phyloP scores from a whole-genome alignment of 441 rosid genomes.

The Brassica balearica region DNA sequence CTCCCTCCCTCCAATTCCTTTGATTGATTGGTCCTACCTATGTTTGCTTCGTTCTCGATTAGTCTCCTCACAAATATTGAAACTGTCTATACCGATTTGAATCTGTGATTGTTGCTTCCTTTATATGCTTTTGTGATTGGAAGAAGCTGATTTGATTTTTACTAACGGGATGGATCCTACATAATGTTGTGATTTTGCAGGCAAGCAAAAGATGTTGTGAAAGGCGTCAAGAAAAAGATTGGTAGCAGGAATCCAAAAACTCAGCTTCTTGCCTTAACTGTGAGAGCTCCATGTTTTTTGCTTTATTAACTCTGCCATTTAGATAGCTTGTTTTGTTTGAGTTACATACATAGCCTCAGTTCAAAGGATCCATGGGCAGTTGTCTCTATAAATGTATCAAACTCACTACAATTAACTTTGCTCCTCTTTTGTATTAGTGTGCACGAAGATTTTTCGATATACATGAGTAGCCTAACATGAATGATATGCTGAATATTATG shows the following conservation, averaged over 20 bases:
- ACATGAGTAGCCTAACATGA: too few relatives aligned
- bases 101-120: constrained; percentile 11
- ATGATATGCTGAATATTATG: neutral
- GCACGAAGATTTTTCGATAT: too few relatives aligned
- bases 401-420: too few relatives aligned
- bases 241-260: constrained; percentile 91
- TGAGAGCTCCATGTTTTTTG: constrained; percentile 51
- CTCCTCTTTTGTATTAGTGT: too few relatives aligned
- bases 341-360: constrained; percentile 18
- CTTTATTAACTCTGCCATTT: neutral
- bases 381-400: too few relatives aligned
- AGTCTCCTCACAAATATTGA: neutral
- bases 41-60: constrained; percentile 4
- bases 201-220: constrained; percentile 97
- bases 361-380: neutral
- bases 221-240: constrained; percentile 86
- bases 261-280: constrained; percentile 94
- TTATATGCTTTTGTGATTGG: constrained; percentile 13
- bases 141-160: neutral
- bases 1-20: neutral
- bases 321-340: constrained; percentile 21
- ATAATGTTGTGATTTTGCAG: constrained; percentile 46
- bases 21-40: neutral
- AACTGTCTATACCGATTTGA: neutral
- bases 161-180: too few relatives aligned